Base-by-base conservation (phyloP, 441 rosid species). In the Omphalea diandra region DNA sequence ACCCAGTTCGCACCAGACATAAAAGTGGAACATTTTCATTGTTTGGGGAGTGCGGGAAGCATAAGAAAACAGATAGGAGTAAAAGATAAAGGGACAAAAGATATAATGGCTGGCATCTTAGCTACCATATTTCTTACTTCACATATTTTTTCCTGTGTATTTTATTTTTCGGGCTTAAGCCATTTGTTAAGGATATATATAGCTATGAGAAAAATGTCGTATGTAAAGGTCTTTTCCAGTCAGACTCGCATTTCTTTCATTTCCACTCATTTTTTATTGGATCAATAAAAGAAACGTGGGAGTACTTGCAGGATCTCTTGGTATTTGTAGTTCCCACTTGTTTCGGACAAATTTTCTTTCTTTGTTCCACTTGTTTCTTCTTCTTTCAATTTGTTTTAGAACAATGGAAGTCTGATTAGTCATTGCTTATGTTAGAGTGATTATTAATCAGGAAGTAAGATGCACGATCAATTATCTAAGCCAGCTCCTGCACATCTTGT, bases 31-130 rank as follows among this genome's bases (percentile, higher is more conserved):
- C 78, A 24, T 83, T 89, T 75, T 79, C 90, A 26, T 69, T 95
- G 80, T 93, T 95, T 74, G 88, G 87, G 32, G 85, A 82, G 70
- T 86, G 92, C 67, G 81, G 77, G 55, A 89, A 85, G 89, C 77
- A 87, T 43, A 93, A 86, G 84, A 86, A 81, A 83, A 49, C 83
- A 20, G 89, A 83, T 53, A 87, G 81, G 75, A 63, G 55, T 35
- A 81, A 77, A 76, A 85, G 81, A 83, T 88, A 68, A 56, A 35
- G 36, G 73, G 11, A 44, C 26, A 69, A 26, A 26, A 22, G 20
- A 17, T 14, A n/a, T 20, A 40, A 3, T 1, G 33, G 33, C 27
- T 31, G 57, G 63, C 41, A 65, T 53, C 24, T 35, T 33, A 53
- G 69, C 44, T 43, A 22, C 43, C 58, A 47, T 41, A 59, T 49